Conservation (phyloP, 2,329 filamentous ascomycete genomes). For the Pseudodiploospora longispora region DNA sequence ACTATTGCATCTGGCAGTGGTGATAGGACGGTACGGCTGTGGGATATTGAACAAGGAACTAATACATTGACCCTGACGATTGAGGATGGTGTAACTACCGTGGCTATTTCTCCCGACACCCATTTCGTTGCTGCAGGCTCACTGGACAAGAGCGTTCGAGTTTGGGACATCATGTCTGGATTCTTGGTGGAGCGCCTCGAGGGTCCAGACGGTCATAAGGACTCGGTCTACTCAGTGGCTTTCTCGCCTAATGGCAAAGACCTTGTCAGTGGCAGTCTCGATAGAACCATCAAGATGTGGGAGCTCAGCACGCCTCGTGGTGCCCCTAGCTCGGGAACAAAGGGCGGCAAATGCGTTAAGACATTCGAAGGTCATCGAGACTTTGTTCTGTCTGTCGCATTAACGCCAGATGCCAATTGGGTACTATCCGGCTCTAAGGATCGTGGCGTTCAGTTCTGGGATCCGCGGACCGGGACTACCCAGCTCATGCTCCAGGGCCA, state of each 20-base stretch:
- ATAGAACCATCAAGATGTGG: slow-evolving; percentile 99
- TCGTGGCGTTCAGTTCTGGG: slow-evolving; percentile 97
- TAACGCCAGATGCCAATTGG: slow-evolving; percentile 91
- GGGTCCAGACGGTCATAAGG: slow-evolving; percentile 88
- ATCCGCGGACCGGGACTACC: slow-evolving; percentile 83
- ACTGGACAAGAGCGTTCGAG: slow-evolving; percentile 92
- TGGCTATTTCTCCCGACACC: slow-evolving; percentile 92
- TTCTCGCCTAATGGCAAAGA: slow-evolving; percentile 92
- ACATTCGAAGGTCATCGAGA: slow-evolving; percentile 98
- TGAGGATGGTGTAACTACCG: slow-evolving; percentile 94
- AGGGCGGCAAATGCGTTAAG: slow-evolving; percentile 87
- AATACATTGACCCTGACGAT: slow-evolving; percentile 83
- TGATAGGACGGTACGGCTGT: slow-evolving; percentile 87
- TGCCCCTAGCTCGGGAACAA: slow-evolving; percentile 57
- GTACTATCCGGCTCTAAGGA: slow-evolving; percentile 97
- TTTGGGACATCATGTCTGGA: slow-evolving; percentile 86
- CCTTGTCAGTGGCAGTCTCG: slow-evolving; percentile 86
- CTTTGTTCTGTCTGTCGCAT: slow-evolving; percentile 90
- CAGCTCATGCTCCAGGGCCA: slow-evolving; percentile 98
- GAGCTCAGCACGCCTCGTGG: slow-evolving; percentile 70
- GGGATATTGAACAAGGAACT: slow-evolving; percentile 82
- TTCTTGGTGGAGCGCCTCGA: slow-evolving; percentile 87
- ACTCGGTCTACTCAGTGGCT: slow-evolving; percentile 92
- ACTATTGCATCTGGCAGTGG: slow-evolving; percentile 94
- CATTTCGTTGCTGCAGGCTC: slow-evolving; percentile 92